These are phyloP conservation scores for bread wheat (Triticum aestivum) DNA, from an alignment of 176 grass and related monocot species.

Conservation along the genomic window IWGSC_CS_RefSeq_v2.1 NC_057813.1:84381445-84381944, in stretches of 20 bases:
- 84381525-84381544: constrained; percentile 66
- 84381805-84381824: constrained; percentile 54
- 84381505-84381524: constrained; percentile 63
- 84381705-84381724: constrained; percentile 49
- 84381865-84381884: constrained; percentile 72
- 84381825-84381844: constrained; percentile 59
- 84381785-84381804: constrained; percentile 68
- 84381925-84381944: background rate
- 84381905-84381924: constrained; percentile 78
- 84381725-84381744: constrained; percentile 78
- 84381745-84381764: constrained; percentile 87
- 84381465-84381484: constrained; percentile 57
- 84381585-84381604: constrained; percentile 64
- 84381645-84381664: constrained; percentile 85
- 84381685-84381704: constrained; percentile 51
- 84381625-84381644: constrained; percentile 66
- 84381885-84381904: constrained; percentile 74
- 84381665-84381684: constrained; percentile 51
- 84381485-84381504: constrained; percentile 64
- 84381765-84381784: constrained; percentile 74
- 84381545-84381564: constrained; percentile 73
- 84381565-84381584: constrained; percentile 58
- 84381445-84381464: constrained; percentile 61
- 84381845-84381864: constrained; percentile 87
- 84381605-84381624: constrained; percentile 53